Base-by-base conservation (phyloP, 2,329 filamentous ascomycete species). In the Hansfordia pulvinata region DNA sequence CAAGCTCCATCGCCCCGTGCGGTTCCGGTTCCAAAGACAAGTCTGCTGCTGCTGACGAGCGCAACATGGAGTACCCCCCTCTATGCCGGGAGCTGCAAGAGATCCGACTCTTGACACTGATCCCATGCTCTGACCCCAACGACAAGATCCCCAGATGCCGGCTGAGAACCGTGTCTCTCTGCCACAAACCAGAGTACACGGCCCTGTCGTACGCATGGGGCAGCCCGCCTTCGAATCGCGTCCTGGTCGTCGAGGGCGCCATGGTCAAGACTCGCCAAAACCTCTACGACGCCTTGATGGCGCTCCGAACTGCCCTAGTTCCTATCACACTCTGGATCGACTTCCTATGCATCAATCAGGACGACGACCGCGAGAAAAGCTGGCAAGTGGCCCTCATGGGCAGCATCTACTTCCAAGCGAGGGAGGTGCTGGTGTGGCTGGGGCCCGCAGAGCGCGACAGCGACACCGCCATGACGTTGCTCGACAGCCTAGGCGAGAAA, bases 311-410 rank as follows among this genome's bases (percentile, higher is more conserved):
- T 14, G 13, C 18, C 19, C n/a, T n/a, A n/a, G 20, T 18, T 25
- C 17, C 26, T 22, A 12, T 19, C 25, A 12, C 31, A 6, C 31
- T 35, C 17, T 36, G 34, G 34, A 27, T 36, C 23, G 34, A 36
- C 26, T 29, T 27, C 9, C 16, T 35, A n/a, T 36, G 34, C 26
- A 34, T 36, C 14, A 15, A 36, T 26, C 34, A 36, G 19, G 11
- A 17, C 4, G 27, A 34, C 14, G 21, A 10, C 10, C 10, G 14
- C 2, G 34, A 36, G 18, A 32, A 27, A 11, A 9, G 9, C n/a
- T 8, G 19, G 8, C 34, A 36, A 15, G 20, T 36, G n/a, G 9
- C 5, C 3, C 26, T 29, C 25, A 36, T 36, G 34, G 19, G 17
- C 14, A 12, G 23, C 4, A 34, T 36, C 21, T 29, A 32, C 15